Percentiles rank a stretch among this genome's conserved stretches.
Conservation (phyloP, 257 asterid genomes). For the Paulownia fortunei region DNA sequence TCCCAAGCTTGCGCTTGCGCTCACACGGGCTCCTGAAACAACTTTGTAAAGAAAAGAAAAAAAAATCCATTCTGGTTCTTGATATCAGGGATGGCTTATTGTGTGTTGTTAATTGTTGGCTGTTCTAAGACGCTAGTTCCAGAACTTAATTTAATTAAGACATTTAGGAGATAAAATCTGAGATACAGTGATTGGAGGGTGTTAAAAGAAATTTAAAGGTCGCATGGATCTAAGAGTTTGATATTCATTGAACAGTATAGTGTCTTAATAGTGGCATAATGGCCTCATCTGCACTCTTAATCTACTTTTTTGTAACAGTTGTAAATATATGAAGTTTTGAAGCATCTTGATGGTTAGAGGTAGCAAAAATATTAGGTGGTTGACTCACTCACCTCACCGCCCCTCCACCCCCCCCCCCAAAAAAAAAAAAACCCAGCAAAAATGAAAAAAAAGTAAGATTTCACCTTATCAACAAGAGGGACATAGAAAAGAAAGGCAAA, state of each 20-base stretch:
- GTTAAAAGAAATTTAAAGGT: background rate
- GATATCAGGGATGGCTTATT: background rate
- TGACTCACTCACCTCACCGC: too few relatives aligned
- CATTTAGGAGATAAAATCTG: background rate
- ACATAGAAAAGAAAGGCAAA: background rate
- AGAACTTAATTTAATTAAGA: background rate
- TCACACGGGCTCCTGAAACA: too few relatives aligned
- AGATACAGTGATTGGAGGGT: background rate
- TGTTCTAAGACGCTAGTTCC: background rate
- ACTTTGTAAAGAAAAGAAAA: too few relatives aligned
- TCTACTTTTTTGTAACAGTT: background rate
- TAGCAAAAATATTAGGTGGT: constrained; percentile 11
- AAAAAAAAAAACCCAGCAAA: background rate
- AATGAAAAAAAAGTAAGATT: too few relatives aligned
- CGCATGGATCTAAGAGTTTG: background rate
- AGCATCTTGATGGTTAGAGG: background rate
- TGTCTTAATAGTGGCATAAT: background rate
- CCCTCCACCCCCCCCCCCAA: background rate
- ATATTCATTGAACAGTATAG: background rate
- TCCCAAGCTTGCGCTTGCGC: too few relatives aligned
- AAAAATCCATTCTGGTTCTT: background rate
- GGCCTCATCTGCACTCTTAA: background rate
- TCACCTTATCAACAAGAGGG: background rate
- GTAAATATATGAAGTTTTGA: background rate
- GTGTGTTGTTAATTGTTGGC: background rate